Conservation (phyloP, 768 basidiomycete genomes). For the Russula abietina region DNA sequence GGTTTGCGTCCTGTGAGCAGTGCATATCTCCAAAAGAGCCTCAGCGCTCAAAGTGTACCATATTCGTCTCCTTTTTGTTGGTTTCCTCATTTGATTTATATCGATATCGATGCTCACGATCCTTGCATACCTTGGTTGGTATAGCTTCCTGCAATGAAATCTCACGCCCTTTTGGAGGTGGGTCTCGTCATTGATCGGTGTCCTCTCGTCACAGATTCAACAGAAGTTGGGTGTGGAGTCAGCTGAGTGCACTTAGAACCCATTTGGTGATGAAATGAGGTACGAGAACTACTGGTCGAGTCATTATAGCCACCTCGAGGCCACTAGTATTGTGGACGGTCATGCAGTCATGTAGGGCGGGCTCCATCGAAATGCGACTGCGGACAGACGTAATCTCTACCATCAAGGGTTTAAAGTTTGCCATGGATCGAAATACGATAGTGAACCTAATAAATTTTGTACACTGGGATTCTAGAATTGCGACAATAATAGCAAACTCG, state of each 20-base stretch:
- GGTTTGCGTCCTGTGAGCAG: background rate
- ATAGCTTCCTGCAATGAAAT: background rate
- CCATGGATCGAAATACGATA: background rate
- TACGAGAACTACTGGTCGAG: background rate
- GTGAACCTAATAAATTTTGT: background rate
- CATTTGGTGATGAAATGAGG: background rate
- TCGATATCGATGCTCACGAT: constrained; percentile 17
- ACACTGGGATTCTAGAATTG: background rate
- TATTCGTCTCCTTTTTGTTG: constrained; percentile 10
- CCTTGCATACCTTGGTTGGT: constrained; percentile 15
- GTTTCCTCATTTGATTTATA: constrained; percentile 10
- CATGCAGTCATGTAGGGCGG: background rate
- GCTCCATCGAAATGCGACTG: background rate
- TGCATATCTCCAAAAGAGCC: constrained; percentile 5
- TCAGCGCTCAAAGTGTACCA: constrained; percentile 20
- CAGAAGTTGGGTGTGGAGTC: background rate
- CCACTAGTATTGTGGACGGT: background rate
- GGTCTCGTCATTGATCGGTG: background rate
- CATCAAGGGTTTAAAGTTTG: background rate
- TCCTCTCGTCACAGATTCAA: background rate
- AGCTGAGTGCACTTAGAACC: constrained; percentile 5
- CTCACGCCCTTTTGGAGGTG: constrained; percentile 6
- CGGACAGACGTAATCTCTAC: background rate
- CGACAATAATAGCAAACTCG: background rate
- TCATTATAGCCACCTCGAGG: background rate